Percentiles rank a stretch among this genome's conserved stretches.
Evolutionary conservation across 331 rosid genomes (phyloP).

Genomic region (Prunus yedoensis): DNA sequence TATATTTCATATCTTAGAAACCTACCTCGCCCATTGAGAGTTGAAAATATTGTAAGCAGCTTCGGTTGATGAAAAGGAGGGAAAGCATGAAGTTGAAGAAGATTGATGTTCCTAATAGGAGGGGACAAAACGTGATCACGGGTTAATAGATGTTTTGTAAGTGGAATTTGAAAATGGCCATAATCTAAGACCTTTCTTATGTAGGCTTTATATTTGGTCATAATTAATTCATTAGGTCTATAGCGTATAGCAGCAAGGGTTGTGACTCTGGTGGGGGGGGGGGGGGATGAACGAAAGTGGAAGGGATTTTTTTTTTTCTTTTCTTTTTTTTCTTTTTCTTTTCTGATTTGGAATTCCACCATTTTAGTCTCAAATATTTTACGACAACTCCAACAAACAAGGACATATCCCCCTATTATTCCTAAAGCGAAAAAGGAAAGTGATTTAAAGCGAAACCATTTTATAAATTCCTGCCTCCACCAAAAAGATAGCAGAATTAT

Average conservation of each 20-base stretch:
- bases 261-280: no score
- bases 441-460: background rate
- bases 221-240: no score
- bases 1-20: no score
- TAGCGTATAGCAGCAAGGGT: no score
- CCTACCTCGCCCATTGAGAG: no score
- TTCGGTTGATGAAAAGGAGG: background rate
- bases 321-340: no score
- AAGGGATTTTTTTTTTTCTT: no score
- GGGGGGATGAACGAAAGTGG: no score
- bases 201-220: background rate
- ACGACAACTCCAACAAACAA: slow-evolving; percentile 19
- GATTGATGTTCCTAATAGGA: slow-evolving; percentile 15
- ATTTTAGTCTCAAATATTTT: background rate
- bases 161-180: slow-evolving; percentile 31
- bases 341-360: slow-evolving; percentile 44
- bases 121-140: slow-evolving; percentile 31
- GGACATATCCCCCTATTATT: background rate
- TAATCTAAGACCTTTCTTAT: slow-evolving; percentile 6
- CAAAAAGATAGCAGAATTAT: background rate
- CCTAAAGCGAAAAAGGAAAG: background rate
- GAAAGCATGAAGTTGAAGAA: background rate
- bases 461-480: background rate
- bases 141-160: slow-evolving; percentile 27
- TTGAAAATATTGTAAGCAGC: background rate